Evolutionary conservation across 2,329 filamentous ascomycete species (phyloP).

Genomic region (Tolypocladium endophyticum): DNA sequence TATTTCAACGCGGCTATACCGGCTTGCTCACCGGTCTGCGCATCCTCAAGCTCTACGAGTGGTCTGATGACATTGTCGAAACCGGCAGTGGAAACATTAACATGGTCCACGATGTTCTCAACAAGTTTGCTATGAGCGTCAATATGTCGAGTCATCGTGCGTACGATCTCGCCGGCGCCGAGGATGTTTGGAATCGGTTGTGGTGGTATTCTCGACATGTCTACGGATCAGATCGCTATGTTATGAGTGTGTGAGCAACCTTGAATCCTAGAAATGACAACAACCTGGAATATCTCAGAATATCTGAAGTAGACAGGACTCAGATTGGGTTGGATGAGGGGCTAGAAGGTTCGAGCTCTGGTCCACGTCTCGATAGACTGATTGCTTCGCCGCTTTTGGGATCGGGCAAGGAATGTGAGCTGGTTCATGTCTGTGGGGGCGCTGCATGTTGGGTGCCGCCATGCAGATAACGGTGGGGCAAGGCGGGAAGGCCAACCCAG

Average conservation of each 20-base stretch:
- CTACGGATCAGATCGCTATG: not conserved
- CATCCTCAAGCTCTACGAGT: too few species aligned
- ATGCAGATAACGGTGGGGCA: not conserved
- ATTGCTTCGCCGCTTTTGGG: too few species aligned
- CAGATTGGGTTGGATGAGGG: not conserved
- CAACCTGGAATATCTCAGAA: not conserved
- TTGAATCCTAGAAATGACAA: not conserved
- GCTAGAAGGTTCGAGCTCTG: too few species aligned
- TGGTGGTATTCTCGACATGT: too few species aligned
- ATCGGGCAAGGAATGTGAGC: not conserved
- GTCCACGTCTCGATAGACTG: too few species aligned
- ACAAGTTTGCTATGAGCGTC: too few species aligned
- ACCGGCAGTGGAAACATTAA: too few species aligned
- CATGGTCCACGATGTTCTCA: too few species aligned
- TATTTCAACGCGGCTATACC: too few species aligned
- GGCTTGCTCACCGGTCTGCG: too few species aligned
- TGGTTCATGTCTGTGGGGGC: not conserved
- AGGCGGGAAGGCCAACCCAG: not conserved
- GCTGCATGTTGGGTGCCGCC: not conserved
- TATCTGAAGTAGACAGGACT: not conserved
- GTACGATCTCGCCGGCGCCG: not conserved
- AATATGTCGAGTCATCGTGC: not conserved
- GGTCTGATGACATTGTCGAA: too few species aligned
- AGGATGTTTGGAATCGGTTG: not conserved
- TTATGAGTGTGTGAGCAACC: too few species aligned